Evolutionary conservation across 371 early-diverging fungal species (phyloP).

Genomic region (Mortierella sp.): DNA sequence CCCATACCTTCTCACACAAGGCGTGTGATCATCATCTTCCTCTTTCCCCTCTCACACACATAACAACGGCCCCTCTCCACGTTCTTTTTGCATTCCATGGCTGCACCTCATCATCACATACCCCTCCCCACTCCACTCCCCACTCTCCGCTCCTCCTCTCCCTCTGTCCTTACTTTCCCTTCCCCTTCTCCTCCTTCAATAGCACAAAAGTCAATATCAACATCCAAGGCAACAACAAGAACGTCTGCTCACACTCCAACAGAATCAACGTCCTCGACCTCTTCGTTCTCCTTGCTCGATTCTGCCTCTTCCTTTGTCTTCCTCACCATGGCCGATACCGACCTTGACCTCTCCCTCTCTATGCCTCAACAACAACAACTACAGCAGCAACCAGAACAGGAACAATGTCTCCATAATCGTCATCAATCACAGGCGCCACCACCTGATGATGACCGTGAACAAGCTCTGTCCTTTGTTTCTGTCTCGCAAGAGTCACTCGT

Average conservation of each 20-base stretch:
- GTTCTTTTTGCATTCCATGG: neutral
- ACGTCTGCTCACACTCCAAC: neutral
- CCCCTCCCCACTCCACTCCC: neutral
- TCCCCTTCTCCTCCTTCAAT: neutral
- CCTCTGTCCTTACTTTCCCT: neutral
- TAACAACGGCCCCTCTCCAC: neutral
- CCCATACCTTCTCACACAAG: neutral
- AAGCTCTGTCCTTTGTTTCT: neutral
- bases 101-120: neutral
- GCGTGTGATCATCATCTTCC: neutral
- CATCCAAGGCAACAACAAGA: neutral
- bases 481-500: constrained; percentile 5
- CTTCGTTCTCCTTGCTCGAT: neutral
- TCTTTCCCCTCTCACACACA: neutral
- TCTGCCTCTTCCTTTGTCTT: constrained; percentile 11
- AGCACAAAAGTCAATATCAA: neutral
- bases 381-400: neutral
- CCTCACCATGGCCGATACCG: constrained; percentile 1
- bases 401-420: neutral
- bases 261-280: constrained; percentile 1
- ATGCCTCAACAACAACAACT: neutral
- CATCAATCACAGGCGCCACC: neutral
- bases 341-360: neutral
- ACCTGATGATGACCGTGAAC: neutral
- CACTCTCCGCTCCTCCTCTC: neutral